phyloP scores from a whole-genome alignment of 192 early-diverging fungal species.

The Phlyctochytrium bullatum region DNA sequence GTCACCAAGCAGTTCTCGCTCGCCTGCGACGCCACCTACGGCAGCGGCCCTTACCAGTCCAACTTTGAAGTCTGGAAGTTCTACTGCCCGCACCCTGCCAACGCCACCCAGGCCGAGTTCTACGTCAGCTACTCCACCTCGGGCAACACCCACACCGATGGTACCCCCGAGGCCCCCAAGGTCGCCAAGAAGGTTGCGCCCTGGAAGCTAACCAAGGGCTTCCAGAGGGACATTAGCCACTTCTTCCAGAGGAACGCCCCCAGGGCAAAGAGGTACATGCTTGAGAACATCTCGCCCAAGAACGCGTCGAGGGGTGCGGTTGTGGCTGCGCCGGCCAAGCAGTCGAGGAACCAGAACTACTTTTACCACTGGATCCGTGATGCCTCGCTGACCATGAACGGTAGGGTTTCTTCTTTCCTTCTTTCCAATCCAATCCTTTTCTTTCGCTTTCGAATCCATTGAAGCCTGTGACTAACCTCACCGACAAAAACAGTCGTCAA shows the following conservation, averaged over 20 bases:
- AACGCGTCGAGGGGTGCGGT: constrained; percentile 4
- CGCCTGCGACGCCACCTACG: neutral
- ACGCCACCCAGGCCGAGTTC: neutral
- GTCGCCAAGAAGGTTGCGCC: neutral
- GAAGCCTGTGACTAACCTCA: no score
- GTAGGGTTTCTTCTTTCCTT: no score
- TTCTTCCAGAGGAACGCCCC: constrained; percentile 7
- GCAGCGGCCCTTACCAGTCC: neutral
- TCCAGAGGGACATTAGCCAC: constrained; percentile 15
- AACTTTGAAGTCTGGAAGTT: constrained; percentile 8
- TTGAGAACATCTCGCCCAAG: constrained; percentile 20
- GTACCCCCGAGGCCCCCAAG: constrained; percentile 18
- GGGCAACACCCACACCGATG: constrained; percentile 38
- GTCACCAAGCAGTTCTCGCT: neutral
- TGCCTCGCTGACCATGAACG: constrained; percentile 53
- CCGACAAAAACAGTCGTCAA: no score
- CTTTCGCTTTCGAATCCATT: no score
- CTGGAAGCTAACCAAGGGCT: neutral
- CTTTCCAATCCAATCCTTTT: no score
- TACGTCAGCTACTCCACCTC: constrained; percentile 20
- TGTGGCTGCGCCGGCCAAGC: constrained; percentile 12
- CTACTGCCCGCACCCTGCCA: neutral
- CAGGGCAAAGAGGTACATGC: constrained; percentile 7
- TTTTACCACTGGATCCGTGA: constrained; percentile 76
- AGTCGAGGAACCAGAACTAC: constrained; percentile 57